Conservation (phyloP, 768 basidiomycete species). For the Cystofilobasidium bisporidii region DNA sequence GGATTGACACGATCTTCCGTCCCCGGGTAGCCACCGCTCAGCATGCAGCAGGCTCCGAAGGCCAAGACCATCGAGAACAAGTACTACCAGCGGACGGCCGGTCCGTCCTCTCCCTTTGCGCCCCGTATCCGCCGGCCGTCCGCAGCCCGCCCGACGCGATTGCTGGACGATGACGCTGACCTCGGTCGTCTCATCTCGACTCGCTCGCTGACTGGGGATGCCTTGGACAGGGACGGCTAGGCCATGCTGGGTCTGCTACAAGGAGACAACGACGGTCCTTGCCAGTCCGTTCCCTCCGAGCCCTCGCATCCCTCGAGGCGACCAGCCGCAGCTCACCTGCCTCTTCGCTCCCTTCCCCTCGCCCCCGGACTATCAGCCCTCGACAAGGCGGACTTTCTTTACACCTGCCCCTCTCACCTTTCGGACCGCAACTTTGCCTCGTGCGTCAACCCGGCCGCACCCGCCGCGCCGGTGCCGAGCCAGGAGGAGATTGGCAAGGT, state of each 20-base stretch:
- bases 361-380: slow-evolving; percentile 6
- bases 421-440: slow-evolving; percentile 22
- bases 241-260: slow-evolving; percentile 27
- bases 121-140: too few relatives aligned
- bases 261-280: slow-evolving; percentile 21
- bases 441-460: neutral
- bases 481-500: slow-evolving; percentile 26
- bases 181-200: neutral
- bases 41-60: neutral
- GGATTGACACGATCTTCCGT: too few relatives aligned
- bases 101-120: too few relatives aligned
- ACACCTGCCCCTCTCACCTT: slow-evolving; percentile 17
- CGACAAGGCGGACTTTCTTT: slow-evolving; percentile 26
- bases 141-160: too few relatives aligned
- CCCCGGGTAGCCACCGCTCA: too few relatives aligned
- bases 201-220: neutral
- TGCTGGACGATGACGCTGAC: too few relatives aligned
- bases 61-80: slow-evolving; percentile 3
- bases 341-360: neutral
- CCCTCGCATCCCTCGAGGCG: neutral
- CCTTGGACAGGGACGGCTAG: slow-evolving; percentile 17
- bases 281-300: neutral
- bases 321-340: neutral
- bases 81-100: slow-evolving; percentile 11
- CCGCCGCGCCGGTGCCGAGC: neutral